A percentile compares a stretch with the other conserved stretches of the same genome.
Evolutionary conservation across 768 basidiomycete species (phyloP).

Genomic region (Phallus indusiatus): DNA sequence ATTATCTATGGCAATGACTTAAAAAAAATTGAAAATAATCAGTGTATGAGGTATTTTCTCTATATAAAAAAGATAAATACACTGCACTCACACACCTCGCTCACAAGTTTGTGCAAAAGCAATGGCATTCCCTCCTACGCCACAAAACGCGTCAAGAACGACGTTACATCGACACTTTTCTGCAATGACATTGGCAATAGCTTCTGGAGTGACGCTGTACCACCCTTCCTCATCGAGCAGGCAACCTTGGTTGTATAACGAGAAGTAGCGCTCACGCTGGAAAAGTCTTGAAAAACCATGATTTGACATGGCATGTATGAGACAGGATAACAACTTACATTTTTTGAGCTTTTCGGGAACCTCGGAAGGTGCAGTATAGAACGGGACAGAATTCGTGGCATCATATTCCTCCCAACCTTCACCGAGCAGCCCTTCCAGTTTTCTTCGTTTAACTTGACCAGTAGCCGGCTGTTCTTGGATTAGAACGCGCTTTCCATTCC

Average conservation of each 20-base stretch:
- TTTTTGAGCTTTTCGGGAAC: constrained; percentile 76
- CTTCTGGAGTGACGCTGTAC: constrained; percentile 94
- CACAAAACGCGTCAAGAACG: constrained; percentile 91
- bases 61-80: background rate
- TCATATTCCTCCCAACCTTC: constrained; percentile 42
- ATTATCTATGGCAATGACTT: constrained; percentile 91
- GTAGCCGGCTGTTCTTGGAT: background rate
- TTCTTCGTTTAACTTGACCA: constrained; percentile 17
- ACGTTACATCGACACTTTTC: constrained; percentile 81
- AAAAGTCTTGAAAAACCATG: constrained; percentile 53
- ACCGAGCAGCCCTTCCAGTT: constrained; percentile 17
- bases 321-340: constrained; percentile 44
- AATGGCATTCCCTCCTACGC: constrained; percentile 95
- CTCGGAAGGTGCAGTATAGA: constrained; percentile 51
- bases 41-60: background rate
- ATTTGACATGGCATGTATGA: background rate
- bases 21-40: background rate
- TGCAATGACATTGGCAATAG: constrained; percentile 87
- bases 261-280: constrained; percentile 77
- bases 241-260: constrained; percentile 70
- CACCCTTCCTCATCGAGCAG: constrained; percentile 93
- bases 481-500: background rate
- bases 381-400: constrained; percentile 63
- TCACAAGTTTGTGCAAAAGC: constrained; percentile 96
- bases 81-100: constrained; percentile 48